Conservation (phyloP, 2,329 filamentous ascomycete species). For the Cordyceps fumosorosea region DNA sequence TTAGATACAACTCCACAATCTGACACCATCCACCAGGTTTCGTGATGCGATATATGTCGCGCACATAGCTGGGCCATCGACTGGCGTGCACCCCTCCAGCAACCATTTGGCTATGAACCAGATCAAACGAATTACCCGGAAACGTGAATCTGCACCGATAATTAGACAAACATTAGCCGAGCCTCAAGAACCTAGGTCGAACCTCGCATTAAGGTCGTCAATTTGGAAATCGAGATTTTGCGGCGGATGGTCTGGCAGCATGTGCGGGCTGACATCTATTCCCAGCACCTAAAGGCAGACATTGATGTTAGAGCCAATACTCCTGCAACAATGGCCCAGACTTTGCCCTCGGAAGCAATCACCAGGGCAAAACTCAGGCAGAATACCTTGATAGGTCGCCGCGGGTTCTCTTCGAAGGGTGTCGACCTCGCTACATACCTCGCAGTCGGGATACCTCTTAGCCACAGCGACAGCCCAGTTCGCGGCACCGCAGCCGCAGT, state of each 20-base stretch:
- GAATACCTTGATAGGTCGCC: neutral
- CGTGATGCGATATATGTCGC: constrained; percentile 66
- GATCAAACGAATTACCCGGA: constrained; percentile 64
- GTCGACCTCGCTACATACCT: constrained; percentile 40
- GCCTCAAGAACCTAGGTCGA: constrained; percentile 18
- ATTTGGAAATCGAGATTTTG: constrained; percentile 65
- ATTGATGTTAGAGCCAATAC: neutral
- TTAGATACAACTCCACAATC: constrained; percentile 81
- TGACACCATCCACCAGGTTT: constrained; percentile 79
- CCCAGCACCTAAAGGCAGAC: constrained; percentile 53
- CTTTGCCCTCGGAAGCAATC: neutral
- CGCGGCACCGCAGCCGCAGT: constrained; percentile 67
- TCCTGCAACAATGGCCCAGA: neutral
- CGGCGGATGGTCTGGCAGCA: constrained; percentile 57
- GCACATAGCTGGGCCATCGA: constrained; percentile 70
- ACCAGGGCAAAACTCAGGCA: neutral
- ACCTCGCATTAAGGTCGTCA: constrained; percentile 64
- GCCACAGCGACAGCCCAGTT: constrained; percentile 66
- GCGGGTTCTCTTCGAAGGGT: neutral
- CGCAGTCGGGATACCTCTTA: constrained; percentile 53
- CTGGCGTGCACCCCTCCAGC: constrained; percentile 62
- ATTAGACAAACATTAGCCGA: neutral
- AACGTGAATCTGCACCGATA: constrained; percentile 53
- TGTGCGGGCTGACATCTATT: constrained; percentile 65
- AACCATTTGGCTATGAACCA: constrained; percentile 73